A percentile compares a stretch with the other conserved stretches of the same genome.
phyloP scores from a whole-genome alignment of 75 land plant genomes.

The Adiantum capillusveneris region DNA sequence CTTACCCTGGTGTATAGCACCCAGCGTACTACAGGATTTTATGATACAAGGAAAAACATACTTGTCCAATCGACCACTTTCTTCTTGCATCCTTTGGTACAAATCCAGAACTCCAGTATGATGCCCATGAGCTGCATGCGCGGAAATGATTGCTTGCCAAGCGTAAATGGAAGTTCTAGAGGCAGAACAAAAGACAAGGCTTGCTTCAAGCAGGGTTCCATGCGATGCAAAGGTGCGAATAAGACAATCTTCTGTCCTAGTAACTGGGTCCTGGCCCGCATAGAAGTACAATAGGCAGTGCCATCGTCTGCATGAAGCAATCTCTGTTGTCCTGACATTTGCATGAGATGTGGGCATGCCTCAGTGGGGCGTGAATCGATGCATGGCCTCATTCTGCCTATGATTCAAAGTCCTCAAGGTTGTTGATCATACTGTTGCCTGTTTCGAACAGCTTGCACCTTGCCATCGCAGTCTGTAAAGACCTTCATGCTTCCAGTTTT shows the following conservation, averaged over 20 bases:
- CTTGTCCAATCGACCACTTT: slow-evolving; percentile 12
- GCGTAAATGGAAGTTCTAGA: not conserved
- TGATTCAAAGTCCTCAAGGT: too few species aligned
- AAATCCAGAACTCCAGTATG: slow-evolving; percentile 5
- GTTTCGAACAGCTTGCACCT: too few species aligned
- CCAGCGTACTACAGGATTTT: slow-evolving; percentile 15
- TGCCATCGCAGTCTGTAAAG: too few species aligned
- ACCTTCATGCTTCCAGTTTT: too few species aligned
- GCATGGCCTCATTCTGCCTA: too few species aligned
- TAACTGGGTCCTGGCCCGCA: too few species aligned
- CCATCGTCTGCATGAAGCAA: too few species aligned
- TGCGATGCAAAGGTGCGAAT: not conserved
- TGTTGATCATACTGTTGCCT: too few species aligned
- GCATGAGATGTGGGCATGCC: too few species aligned
- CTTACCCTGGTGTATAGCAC: slow-evolving; percentile 38
- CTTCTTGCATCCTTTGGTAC: slow-evolving; percentile 7
- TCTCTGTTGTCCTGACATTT: too few species aligned
- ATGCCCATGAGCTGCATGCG: slow-evolving; percentile 7
- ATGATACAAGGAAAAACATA: slow-evolving; percentile 21
- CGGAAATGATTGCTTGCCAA: not conserved
- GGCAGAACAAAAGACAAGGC: not conserved
- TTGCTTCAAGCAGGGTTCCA: slow-evolving; percentile 3
- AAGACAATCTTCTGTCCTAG: not conserved
- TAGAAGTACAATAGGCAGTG: too few species aligned
- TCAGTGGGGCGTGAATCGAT: too few species aligned